Evolutionary conservation across 768 basidiomycete genomes (phyloP), one percentile per base, ranked within the genome.

Genomic region (Lanmaoa rubissima): DNA sequence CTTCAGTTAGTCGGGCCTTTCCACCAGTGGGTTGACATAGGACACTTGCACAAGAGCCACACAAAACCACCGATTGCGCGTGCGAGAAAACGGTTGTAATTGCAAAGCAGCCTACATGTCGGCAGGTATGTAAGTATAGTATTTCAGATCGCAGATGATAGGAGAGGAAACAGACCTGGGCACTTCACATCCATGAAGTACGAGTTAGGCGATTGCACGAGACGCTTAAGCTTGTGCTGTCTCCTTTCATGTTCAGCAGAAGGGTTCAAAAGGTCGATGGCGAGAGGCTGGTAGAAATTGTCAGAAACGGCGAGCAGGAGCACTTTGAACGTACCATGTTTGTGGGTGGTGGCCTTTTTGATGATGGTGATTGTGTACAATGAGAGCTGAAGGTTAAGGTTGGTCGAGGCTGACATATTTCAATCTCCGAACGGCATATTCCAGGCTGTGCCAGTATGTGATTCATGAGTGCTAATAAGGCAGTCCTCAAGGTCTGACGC

Each of bases 131-230:
- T 62, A 26, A 61, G 44, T 1, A 55, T 19, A 13, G 14, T 4
- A 26, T 36, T 38, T 24, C 17, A 14, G 17, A 47, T 38, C n/a
- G n/a, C 26, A 28, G 34, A 12, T 10, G 12, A 19, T 14, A 9
- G 31, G 36, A 38, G 10, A 36, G 17, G n/a, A 31, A 28, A 78
- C 87, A 57, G 59, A 93, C 92, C 94, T 67, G 96, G 88, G 79
- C 96, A 98, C 78, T 98, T 99, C 68, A 98, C 95, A 70, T 99
- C 97, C 97, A 99, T 98, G 80, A 98, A 98, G 80, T 92, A 98
- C 36, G 96, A 98, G 79, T 98, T 94, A 63, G 97, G 97, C 51
- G 88, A 88, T 78, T 98, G 97, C 66, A 99, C 97, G 68, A 98
- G 88, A 74, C 94, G 89, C 85, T 99, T 98, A 76, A 98, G 91